Conservation (phyloP, 345 rosid species). For the Trapa bicornis region DNA sequence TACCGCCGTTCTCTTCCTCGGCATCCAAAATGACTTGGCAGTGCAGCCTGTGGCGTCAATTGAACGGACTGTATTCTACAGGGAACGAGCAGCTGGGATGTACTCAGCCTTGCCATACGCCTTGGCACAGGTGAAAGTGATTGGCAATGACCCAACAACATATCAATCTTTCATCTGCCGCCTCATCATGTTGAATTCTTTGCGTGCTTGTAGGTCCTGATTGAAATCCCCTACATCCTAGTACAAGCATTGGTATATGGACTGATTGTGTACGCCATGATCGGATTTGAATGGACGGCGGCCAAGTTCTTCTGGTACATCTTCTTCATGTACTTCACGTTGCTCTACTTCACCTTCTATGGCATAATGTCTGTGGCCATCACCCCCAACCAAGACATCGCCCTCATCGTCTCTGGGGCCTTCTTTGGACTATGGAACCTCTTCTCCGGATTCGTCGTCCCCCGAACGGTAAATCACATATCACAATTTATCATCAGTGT, state of each 20-base stretch:
- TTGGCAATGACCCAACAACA: not conserved
- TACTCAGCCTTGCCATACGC: conserved; percentile 33
- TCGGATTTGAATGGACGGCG: conserved; percentile 33
- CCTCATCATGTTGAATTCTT: not conserved
- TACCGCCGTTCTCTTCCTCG: conserved; percentile 28
- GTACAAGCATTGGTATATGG: conserved; percentile 26
- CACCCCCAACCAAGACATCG: conserved; percentile 38
- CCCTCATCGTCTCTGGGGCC: conserved; percentile 31
- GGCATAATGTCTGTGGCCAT: conserved; percentile 44
- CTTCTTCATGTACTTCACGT: conserved; percentile 30
- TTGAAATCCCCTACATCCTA: conserved; percentile 33
- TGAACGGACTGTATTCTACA: conserved; percentile 34
- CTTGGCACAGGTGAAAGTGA: conserved; percentile 20
- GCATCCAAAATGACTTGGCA: conserved; percentile 21
- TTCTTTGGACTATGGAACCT: conserved; percentile 38
- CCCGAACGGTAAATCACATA: conserved; percentile 22
- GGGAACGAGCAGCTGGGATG: conserved; percentile 39
- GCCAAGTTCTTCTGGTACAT: conserved; percentile 35
- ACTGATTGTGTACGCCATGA: conserved; percentile 36
- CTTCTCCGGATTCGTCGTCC: conserved; percentile 47
- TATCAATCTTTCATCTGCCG: not conserved
- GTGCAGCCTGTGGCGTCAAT: conserved; percentile 24
- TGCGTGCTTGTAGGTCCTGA: conserved; percentile 19
- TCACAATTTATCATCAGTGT: not conserved
- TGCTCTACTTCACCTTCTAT: conserved; percentile 44